These are phyloP conservation scores for Gentiana dahurica DNA, from an alignment of 257 asterid genomes.

Conservation along the genomic window DNA sequence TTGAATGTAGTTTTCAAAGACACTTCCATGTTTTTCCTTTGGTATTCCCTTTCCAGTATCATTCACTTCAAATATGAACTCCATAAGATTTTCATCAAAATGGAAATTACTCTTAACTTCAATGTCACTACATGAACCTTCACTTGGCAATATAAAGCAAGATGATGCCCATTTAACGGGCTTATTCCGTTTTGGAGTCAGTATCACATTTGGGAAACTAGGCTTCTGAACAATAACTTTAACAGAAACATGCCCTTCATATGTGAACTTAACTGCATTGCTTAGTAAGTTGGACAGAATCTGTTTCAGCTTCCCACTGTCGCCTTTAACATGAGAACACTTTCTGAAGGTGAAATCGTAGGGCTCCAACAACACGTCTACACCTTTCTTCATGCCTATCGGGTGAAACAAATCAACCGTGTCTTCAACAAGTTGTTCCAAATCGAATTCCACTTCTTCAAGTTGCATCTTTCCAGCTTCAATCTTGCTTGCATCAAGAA, in stretches of 20 bases:
- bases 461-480: constrained; percentile 70
- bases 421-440: constrained; percentile 49
- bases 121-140: constrained; percentile 5
- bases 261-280: constrained; percentile 65
- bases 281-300: constrained; percentile 51
- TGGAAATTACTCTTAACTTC: constrained; percentile 11
- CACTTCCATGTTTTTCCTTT: constrained; percentile 42
- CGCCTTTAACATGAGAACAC: constrained; percentile 35
- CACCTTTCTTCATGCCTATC: constrained; percentile 47
- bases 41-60: constrained; percentile 84
- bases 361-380: constrained; percentile 54
- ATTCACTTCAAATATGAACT: constrained; percentile 53
- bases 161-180: constrained; percentile 7
- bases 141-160: constrained; percentile 2
- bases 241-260: constrained; percentile 44
- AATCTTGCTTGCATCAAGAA: constrained; percentile 61
- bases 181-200: constrained; percentile 13
- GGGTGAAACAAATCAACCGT: constrained; percentile 56
- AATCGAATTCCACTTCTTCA: constrained; percentile 52
- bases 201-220: constrained; percentile 16
- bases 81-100: constrained; percentile 26
- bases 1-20: constrained; percentile 77
- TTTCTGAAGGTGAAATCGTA: constrained; percentile 37
- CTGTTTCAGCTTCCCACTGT: constrained; percentile 46
- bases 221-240: constrained; percentile 40